phyloP scores from a whole-genome alignment of 1,284 basidiomycete genomes.

The Xerocomus amazonicus region DNA sequence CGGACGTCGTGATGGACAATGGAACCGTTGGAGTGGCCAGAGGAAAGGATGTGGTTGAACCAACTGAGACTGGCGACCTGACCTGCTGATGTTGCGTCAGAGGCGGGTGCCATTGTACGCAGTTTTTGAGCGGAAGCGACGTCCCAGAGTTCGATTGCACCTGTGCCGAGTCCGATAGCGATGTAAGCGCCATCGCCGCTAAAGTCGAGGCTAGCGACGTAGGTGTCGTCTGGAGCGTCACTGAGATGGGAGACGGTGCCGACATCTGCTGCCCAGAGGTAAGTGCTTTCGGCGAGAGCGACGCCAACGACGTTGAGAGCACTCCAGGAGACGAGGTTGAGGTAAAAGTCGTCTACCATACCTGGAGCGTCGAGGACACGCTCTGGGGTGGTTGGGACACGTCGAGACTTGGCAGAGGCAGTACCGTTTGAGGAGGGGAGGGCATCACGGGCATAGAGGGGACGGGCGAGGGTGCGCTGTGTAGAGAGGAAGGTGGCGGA shows the following conservation, averaged over 20 bases:
- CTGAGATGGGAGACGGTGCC: conserved; percentile 80
- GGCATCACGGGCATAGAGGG: conserved; percentile 66
- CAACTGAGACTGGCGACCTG: conserved; percentile 83
- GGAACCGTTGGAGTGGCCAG: conserved; percentile 86
- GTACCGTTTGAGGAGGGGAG: conserved; percentile 59
- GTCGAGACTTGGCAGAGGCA: conserved; percentile 64
- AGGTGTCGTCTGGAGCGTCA: conserved; percentile 69
- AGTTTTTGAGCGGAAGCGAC: conserved; percentile 77
- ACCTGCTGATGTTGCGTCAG: conserved; percentile 35
- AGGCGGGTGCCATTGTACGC: conserved; percentile 71
- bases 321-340: conserved; percentile 93
- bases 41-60: conserved; percentile 83
- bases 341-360: conserved; percentile 95
- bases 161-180: conserved; percentile 81
- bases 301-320: conserved; percentile 85
- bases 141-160: conserved; percentile 96
- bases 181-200: conserved; percentile 86
- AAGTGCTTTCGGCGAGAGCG: conserved; percentile 78
- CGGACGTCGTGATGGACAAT: conserved; percentile 96
- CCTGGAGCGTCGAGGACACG: conserved; percentile 94
- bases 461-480: conserved; percentile 69
- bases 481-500: conserved; percentile 66
- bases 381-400: conserved; percentile 82
- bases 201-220: conserved; percentile 81
- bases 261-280: conserved; percentile 92